Conservation (phyloP, 805 yeast genomes). For the Dipodascus albidus region DNA sequence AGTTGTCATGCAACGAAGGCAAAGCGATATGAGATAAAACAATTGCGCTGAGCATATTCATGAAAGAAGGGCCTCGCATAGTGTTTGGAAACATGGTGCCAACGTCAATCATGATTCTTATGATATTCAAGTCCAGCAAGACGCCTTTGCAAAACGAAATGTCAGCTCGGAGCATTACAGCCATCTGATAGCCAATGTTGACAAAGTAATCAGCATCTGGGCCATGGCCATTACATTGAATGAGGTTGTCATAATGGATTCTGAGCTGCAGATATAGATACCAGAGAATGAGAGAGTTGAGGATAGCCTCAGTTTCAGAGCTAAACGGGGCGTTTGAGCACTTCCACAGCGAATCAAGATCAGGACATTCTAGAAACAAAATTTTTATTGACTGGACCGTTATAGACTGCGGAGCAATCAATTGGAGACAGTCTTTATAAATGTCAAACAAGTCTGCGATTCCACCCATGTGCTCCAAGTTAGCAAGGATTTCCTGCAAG, state of each 20-base stretch:
- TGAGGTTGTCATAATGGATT: background rate
- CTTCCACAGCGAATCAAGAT: background rate
- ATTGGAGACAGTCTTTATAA: background rate
- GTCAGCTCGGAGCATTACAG: background rate
- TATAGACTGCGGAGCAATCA: background rate
- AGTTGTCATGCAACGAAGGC: background rate
- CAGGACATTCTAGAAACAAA: background rate
- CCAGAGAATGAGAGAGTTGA: background rate
- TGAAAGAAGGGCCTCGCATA: background rate
- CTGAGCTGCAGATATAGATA: background rate
- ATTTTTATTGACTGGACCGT: background rate
- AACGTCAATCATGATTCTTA: background rate
- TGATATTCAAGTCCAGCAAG: background rate
- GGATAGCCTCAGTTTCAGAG: background rate
- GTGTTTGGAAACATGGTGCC: background rate
- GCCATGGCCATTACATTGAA: background rate
- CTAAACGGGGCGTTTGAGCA: background rate
- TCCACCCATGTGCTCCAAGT: background rate
- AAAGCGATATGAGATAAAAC: background rate
- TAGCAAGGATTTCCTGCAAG: background rate
- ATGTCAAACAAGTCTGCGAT: background rate
- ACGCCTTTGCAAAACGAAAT: background rate
- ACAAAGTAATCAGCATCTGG: background rate
- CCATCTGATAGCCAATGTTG: background rate
- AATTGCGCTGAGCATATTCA: background rate